Evolutionary conservation across 1,284 basidiomycete species (phyloP).

Genomic region (Prillingera fragicola): DNA sequence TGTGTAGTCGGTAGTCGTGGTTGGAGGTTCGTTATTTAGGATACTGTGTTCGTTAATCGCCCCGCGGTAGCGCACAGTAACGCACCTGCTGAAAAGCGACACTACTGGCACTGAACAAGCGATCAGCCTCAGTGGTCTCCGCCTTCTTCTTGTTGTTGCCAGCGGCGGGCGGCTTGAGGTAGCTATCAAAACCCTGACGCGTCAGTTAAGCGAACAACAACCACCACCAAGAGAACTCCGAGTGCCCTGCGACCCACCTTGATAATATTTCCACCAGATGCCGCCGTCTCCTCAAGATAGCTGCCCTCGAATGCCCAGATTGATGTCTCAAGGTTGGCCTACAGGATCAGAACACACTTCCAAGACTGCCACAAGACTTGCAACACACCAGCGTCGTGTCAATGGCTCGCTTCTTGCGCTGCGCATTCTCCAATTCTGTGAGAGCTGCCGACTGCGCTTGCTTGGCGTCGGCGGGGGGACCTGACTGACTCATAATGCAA

Average conservation of each 20-base stretch:
- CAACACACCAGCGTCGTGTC: slow-evolving; percentile 35
- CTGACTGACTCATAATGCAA: slow-evolving; percentile 33
- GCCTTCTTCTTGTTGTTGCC: slow-evolving; percentile 43
- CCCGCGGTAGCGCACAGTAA: slow-evolving; percentile 5
- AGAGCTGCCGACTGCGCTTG: slow-evolving; percentile 40
- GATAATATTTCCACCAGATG: slow-evolving; percentile 48
- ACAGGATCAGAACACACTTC: not conserved
- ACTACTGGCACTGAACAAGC: slow-evolving; percentile 49
- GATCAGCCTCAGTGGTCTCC: slow-evolving; percentile 44
- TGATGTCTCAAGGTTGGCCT: slow-evolving; percentile 50
- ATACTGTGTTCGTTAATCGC: slow-evolving; percentile 3
- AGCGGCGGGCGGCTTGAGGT: slow-evolving; percentile 47
- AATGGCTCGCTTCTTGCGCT: slow-evolving; percentile 36
- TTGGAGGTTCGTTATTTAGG: slow-evolving; percentile 15
- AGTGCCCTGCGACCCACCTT: slow-evolving; percentile 32
- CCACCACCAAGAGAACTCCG: not conserved
- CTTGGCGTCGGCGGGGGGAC: slow-evolving; percentile 45
- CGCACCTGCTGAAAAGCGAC: slow-evolving; percentile 46
- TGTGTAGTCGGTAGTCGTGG: too few relatives aligned
- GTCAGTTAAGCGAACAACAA: not conserved
- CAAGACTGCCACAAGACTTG: not conserved
- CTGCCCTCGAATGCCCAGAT: slow-evolving; percentile 52
- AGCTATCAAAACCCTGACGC: slow-evolving; percentile 49
- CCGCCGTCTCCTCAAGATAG: slow-evolving; percentile 49
- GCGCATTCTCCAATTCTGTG: slow-evolving; percentile 40